Base-by-base conservation (phyloP, 768 basidiomycete species). In the Myochromella boudieri region DNA sequence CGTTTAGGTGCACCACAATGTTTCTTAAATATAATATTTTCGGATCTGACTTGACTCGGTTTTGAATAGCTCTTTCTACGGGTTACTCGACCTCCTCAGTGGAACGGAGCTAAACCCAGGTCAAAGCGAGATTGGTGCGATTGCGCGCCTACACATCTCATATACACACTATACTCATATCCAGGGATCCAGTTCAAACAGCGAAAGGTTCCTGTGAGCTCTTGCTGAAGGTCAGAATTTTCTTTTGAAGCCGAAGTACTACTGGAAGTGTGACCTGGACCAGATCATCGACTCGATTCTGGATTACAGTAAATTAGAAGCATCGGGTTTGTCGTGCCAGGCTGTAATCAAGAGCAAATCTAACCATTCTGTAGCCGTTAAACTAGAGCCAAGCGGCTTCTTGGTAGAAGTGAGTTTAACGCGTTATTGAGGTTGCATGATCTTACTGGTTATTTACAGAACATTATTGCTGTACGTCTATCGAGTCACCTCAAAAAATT, bases 231-330 rank as follows among this genome's bases (percentile, higher is more conserved):
- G 84, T 81, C 54, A 32, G 47, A 21, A 3, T 17, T 17, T 10
- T 21, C 24, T 15, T 17, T 33, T 21, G 15, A 18, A 17, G 2
- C 14, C 7, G 6, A 7, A n/a, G 40, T 34, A 37, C 20, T 40
- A 11, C 6, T 34, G 12, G 36, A 10, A 6, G 27, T 37, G n/a
- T 31, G 2, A 6, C 36, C 12, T 7, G 14, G 3, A 21, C 6
- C 44, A 87, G 84, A 87, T 88, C 60, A 88, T 89, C 55, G 84
- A 87, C 61, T 85, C 83, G 1, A 85, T 89, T 39, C 63, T 89
- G 53, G 87, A 89, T 58, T 88, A 87, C 64, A 86, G 84, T 64
- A 89, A 89, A 60, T 67, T 87, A 1, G 87, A 89, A 60, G 87
- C 85, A 15, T 86, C 83, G 38, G 83, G 84, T 80, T 55, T 39